These are phyloP conservation scores for Pythium diclinum DNA, from an alignment of 352 stramenopile species.

Conservation along the genomic window DNA sequence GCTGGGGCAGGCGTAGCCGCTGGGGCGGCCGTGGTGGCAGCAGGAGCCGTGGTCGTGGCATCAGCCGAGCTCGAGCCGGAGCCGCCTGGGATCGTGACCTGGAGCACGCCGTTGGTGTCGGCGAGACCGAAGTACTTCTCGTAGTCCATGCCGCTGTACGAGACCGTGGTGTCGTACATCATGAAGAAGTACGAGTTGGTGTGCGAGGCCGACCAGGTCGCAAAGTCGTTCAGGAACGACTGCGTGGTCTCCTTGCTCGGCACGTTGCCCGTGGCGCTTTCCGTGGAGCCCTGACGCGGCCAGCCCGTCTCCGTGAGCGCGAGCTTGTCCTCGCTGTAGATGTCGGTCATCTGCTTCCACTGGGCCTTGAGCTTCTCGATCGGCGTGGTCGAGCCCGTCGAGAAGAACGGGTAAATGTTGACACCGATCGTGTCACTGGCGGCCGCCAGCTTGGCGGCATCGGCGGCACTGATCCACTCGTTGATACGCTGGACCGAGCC, in stretches of 20 bases:
- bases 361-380: conserved; percentile 56
- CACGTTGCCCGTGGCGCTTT: conserved; percentile 28
- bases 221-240: conserved; percentile 47
- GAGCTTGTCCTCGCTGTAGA: conserved; percentile 38
- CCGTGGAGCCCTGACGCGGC: conserved; percentile 32
- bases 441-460: conserved; percentile 28
- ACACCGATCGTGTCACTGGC: conserved; percentile 37
- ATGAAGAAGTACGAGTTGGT: conserved; percentile 51
- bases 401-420: conserved; percentile 83
- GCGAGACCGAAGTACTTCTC: conserved; percentile 57
- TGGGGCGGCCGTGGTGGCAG: background rate
- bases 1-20: background rate
- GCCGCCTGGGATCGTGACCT: conserved; percentile 37
- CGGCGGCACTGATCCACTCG: conserved; percentile 46
- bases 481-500: conserved; percentile 65
- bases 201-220: conserved; percentile 33
- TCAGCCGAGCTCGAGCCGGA: conserved; percentile 10
- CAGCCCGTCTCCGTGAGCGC: conserved; percentile 59
- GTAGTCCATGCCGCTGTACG: conserved; percentile 44
- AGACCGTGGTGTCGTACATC: conserved; percentile 55
- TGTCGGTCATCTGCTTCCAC: conserved; percentile 38
- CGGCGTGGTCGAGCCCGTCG: conserved; percentile 27
- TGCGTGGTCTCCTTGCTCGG: conserved; percentile 40
- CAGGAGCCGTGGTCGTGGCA: conserved; percentile 3
- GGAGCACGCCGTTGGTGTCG: conserved; percentile 30